phyloP scores from a whole-genome alignment of 495 filamentous ascomycete species.

The Tuber borchii region DNA sequence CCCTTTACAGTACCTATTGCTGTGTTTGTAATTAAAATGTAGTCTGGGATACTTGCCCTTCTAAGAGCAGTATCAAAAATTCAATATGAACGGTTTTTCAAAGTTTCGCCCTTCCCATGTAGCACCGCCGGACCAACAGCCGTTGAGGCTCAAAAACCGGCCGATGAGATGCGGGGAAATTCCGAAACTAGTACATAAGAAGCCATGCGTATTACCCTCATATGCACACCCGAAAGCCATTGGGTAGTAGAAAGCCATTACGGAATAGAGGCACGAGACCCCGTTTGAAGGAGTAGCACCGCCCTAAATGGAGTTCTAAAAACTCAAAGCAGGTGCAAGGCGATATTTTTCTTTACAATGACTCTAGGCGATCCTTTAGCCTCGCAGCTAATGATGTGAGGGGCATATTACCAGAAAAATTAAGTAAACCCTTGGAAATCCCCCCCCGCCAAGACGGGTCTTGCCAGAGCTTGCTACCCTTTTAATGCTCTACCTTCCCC shows the following conservation, averaged over 20 bases:
- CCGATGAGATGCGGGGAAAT: background rate
- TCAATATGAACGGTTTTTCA: background rate
- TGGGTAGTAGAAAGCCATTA: background rate
- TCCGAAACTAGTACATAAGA: background rate
- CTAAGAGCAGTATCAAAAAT: background rate
- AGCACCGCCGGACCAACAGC: background rate
- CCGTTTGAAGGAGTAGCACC: background rate
- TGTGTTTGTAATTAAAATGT: background rate
- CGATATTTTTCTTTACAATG: background rate
- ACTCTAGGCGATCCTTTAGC: background rate
- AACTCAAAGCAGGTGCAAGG: background rate
- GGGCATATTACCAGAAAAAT: background rate
- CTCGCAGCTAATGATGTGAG: background rate
- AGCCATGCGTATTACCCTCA: background rate
- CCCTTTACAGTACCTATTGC: background rate
- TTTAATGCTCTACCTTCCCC: background rate
- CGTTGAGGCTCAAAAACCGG: background rate
- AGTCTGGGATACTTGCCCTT: background rate
- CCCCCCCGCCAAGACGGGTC: background rate
- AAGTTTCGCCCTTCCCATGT: background rate
- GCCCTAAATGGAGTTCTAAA: background rate
- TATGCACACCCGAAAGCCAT: background rate
- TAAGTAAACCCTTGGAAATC: background rate
- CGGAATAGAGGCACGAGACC: background rate
- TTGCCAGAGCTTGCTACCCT: background rate